phyloP scores from a whole-genome alignment of 805 yeast species.

The Nakazawaea pomicola region DNA sequence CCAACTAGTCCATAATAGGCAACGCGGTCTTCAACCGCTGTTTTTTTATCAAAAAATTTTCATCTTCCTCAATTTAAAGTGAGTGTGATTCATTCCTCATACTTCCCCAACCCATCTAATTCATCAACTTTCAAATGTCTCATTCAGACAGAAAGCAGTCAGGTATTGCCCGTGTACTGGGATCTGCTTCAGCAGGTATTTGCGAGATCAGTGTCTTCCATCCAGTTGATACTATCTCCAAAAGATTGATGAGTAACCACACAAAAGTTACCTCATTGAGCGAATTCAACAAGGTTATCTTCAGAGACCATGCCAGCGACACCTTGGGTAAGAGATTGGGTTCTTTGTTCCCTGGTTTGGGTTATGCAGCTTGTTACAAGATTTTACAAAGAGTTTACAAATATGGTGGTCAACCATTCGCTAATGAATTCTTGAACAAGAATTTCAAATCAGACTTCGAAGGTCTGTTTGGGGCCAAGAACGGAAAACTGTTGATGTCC shows the following conservation, averaged over 20 bases:
- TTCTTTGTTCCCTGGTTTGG: slow-evolving; percentile 94
- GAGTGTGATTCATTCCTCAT: not conserved
- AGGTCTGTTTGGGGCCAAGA: slow-evolving; percentile 78
- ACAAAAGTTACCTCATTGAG: slow-evolving; percentile 56
- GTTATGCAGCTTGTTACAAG: slow-evolving; percentile 97
- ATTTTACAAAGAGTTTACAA: slow-evolving; percentile 96
- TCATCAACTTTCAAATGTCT: slow-evolving; percentile 5
- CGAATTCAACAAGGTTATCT: slow-evolving; percentile 81
- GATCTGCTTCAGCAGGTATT: slow-evolving; percentile 98
- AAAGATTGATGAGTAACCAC: slow-evolving; percentile 85
- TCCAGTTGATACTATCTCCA: slow-evolving; percentile 97
- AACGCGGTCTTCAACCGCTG: too few species aligned
- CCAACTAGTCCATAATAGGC: too few species aligned
- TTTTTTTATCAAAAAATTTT: slow-evolving; percentile 10
- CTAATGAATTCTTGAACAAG: slow-evolving; percentile 81
- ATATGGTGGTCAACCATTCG: slow-evolving; percentile 99
- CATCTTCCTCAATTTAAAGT: not conserved
- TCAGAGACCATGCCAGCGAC: slow-evolving; percentile 73
- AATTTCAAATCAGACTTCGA: slow-evolving; percentile 73
- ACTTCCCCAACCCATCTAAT: not conserved
- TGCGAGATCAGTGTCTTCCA: slow-evolving; percentile 96
- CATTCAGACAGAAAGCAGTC: slow-evolving; percentile 75
- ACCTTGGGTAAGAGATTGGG: slow-evolving; percentile 66
- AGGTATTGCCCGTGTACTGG: slow-evolving; percentile 84
- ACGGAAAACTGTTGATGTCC: slow-evolving; percentile 94